phyloP scores from a whole-genome alignment of 2,329 filamentous ascomycete genomes.

The Trichoderma gracile region DNA sequence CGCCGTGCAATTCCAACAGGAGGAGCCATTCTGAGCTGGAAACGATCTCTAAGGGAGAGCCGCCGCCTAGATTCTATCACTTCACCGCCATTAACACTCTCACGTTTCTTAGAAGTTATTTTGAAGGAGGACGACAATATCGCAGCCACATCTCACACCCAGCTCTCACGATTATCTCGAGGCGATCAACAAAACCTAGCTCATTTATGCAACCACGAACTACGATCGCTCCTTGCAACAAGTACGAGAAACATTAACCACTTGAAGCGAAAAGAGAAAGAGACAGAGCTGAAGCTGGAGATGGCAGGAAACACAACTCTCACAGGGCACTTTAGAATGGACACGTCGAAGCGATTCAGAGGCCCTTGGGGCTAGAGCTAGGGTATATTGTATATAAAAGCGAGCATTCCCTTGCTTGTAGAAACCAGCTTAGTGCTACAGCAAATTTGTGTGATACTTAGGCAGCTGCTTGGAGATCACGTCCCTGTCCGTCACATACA shows the following conservation, averaged over 20 bases:
- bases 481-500: too few relatives aligned
- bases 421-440: too few relatives aligned
- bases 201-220: conserved; percentile 29
- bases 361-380: conserved; percentile 23
- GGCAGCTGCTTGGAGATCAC: too few relatives aligned
- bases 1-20: conserved; percentile 27
- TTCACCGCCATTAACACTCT: neutral
- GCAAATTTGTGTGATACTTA: too few relatives aligned
- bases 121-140: neutral
- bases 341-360: conserved; percentile 26
- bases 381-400: too few relatives aligned
- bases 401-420: too few relatives aligned
- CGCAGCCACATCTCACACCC: neutral
- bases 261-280: conserved; percentile 24
- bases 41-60: neutral
- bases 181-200: conserved; percentile 29
- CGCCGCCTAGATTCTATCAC: neutral
- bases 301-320: conserved; percentile 28
- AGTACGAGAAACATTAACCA: conserved; percentile 26
- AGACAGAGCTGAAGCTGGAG: conserved; percentile 26
- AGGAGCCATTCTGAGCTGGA: neutral
- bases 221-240: conserved; percentile 28
- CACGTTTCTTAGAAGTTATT: conserved; percentile 4
- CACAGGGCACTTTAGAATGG: conserved; percentile 28
- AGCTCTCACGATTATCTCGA: conserved; percentile 26